These are phyloP conservation scores for Trichoderma citrinoviride DNA, from an alignment of 2,329 filamentous ascomycete species.

Conservation along the genomic window DNA sequence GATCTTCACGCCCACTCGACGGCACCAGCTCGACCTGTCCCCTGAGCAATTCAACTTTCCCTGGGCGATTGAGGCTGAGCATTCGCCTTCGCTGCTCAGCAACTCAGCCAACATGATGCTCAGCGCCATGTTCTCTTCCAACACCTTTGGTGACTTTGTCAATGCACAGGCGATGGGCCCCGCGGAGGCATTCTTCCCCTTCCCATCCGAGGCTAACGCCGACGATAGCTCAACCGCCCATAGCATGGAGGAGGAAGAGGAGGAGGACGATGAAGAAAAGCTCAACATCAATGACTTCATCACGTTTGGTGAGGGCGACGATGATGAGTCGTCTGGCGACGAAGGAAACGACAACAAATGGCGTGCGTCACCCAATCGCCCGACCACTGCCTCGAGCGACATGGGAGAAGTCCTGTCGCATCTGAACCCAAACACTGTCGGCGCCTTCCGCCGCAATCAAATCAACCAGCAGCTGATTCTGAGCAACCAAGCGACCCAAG, in stretches of 20 bases:
- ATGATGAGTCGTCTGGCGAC: conserved; percentile 59
- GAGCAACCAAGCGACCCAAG: conserved; percentile 58
- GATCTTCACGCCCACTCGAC: conserved; percentile 57
- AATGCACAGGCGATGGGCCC: conserved; percentile 68
- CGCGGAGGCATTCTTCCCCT: conserved; percentile 72
- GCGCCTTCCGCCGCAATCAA: conserved; percentile 71
- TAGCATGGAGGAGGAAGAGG: conserved; percentile 50
- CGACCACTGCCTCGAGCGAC: conserved; percentile 49
- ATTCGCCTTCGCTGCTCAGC: conserved; percentile 57
- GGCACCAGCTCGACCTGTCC: conserved; percentile 50
- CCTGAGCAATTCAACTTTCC: conserved; percentile 55
- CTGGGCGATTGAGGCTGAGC: conserved; percentile 42
- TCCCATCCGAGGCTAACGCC: conserved; percentile 58
- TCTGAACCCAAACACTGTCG: conserved; percentile 64
- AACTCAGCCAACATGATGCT: conserved; percentile 76
- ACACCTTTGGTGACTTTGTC: conserved; percentile 55
- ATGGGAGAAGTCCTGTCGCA: conserved; percentile 52
- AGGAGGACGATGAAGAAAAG: conserved; percentile 59
- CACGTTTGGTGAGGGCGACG: conserved; percentile 58
- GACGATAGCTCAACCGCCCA: conserved; percentile 46
- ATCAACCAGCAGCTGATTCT: conserved; percentile 60
- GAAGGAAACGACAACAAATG: conserved; percentile 52
- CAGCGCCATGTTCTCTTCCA: conserved; percentile 63
- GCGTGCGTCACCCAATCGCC: conserved; percentile 50
- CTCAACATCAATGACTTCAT: conserved; percentile 72